phyloP scores from a whole-genome alignment of 148 eudicot genomes.

The Vaccinium corymbosum region DNA sequence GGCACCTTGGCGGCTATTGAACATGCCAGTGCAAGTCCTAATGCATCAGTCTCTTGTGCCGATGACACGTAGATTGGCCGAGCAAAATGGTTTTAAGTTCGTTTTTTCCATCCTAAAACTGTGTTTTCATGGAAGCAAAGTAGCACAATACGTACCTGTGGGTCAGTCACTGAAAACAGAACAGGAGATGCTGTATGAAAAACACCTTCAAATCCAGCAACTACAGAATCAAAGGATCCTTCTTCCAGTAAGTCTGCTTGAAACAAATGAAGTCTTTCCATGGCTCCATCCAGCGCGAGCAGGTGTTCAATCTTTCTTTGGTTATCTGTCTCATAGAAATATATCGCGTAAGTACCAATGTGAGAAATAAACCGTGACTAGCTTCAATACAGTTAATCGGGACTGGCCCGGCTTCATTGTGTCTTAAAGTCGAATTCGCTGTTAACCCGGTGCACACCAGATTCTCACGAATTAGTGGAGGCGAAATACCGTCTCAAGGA shows the following conservation, averaged over 20 bases:
- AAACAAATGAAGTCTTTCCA: slow-evolving; percentile 36
- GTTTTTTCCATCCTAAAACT: background rate
- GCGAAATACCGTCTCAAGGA: too few species aligned
- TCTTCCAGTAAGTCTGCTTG: slow-evolving; percentile 31
- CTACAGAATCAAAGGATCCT: slow-evolving; percentile 29
- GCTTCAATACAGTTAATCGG: background rate
- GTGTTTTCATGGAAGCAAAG: background rate
- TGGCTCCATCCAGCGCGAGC: slow-evolving; percentile 34
- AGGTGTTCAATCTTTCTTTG: slow-evolving; percentile 29
- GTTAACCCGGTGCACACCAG: too few species aligned
- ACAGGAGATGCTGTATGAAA: slow-evolving; percentile 40
- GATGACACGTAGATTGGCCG: background rate
- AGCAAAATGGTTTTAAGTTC: background rate
- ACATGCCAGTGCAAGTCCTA: background rate
- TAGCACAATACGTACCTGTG: slow-evolving; percentile 26
- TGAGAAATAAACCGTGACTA: background rate
- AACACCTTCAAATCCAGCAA: slow-evolving; percentile 33
- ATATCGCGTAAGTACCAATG: background rate
- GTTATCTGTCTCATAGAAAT: slow-evolving; percentile 22
- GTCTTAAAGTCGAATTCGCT: too few species aligned
- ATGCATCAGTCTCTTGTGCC: background rate
- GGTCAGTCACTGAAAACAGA: slow-evolving; percentile 16
- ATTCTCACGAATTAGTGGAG: too few species aligned
- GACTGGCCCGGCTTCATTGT: too few species aligned
- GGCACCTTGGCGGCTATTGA: too few species aligned